phyloP scores from a whole-genome alignment of 2,329 filamentous ascomycete species.

The Phoma sp. region DNA sequence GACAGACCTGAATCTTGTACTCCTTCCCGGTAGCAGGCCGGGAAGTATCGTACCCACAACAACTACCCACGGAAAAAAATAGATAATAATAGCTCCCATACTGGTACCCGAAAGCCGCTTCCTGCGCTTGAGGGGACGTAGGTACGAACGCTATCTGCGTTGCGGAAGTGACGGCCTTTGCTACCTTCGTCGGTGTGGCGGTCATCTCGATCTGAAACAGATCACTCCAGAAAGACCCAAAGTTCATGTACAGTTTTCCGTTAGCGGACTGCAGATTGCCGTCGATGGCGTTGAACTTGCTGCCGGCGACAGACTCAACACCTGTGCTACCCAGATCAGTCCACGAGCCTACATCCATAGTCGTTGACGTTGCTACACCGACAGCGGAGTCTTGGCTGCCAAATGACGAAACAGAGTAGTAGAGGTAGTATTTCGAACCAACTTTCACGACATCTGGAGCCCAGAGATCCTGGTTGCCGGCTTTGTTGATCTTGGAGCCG shows the following conservation, averaged over 20 bases:
- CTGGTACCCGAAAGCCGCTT: conserved; percentile 63
- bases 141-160: conserved; percentile 60
- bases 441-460: conserved; percentile 68
- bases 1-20: conserved; percentile 69
- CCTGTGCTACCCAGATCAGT: conserved; percentile 63
- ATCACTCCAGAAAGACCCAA: conserved; percentile 71
- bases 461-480: conserved; percentile 57
- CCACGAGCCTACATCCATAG: conserved; percentile 62
- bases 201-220: conserved; percentile 65
- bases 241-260: conserved; percentile 59
- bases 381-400: conserved; percentile 66
- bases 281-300: conserved; percentile 59
- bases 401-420: conserved; percentile 68
- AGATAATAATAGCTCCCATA: conserved; percentile 65
- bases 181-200: conserved; percentile 35
- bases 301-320: conserved; percentile 46
- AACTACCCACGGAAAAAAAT: conserved; percentile 66
- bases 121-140: conserved; percentile 57
- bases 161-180: conserved; percentile 39
- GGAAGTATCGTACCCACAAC: conserved; percentile 62
- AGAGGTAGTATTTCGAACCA: conserved; percentile 64
- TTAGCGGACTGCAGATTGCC: conserved; percentile 46
- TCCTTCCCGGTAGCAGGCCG: conserved; percentile 62
- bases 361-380: conserved; percentile 58
- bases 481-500: conserved; percentile 52